Evolutionary conservation across 148 eudicot species (phyloP).

Genomic region (Rhododendron molle): DNA sequence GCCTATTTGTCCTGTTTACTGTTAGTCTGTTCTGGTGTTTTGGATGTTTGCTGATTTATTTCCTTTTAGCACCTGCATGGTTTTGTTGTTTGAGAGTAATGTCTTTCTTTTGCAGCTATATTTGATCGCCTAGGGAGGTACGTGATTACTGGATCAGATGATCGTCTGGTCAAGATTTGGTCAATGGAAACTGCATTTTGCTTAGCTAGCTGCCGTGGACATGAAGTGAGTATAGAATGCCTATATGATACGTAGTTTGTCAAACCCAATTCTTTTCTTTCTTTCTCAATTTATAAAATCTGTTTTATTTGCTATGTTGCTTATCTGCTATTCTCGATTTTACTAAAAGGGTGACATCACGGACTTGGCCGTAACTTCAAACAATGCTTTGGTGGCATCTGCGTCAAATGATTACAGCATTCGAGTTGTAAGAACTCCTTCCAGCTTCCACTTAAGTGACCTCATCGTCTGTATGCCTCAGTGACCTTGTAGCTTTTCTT

Average conservation of each 20-base stretch:
- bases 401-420: conserved; percentile 94
- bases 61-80: background rate
- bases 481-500: conserved; percentile 11
- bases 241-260: conserved; percentile 5
- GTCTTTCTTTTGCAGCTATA: conserved; percentile 61
- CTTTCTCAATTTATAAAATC: conserved; percentile 5
- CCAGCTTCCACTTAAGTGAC: conserved; percentile 4
- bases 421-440: conserved; percentile 75
- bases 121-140: conserved; percentile 88
- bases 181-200: conserved; percentile 98
- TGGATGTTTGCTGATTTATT: background rate
- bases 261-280: conserved; percentile 2
- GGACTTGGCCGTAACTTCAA: conserved; percentile 88
- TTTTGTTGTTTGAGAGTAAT: background rate
- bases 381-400: conserved; percentile 92
- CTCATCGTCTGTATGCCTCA: conserved; percentile 14
- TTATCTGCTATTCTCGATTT: conserved; percentile 11
- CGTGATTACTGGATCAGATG: conserved; percentile 97
- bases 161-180: conserved; percentile 97
- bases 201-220: conserved; percentile 95
- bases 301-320: background rate
- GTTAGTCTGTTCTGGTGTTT: background rate
- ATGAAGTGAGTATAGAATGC: conserved; percentile 61
- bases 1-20: background rate
- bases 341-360: conserved; percentile 85